Evolutionary conservation across 495 filamentous ascomycete species (phyloP).

Genomic region (Sordaria brevicollis): DNA sequence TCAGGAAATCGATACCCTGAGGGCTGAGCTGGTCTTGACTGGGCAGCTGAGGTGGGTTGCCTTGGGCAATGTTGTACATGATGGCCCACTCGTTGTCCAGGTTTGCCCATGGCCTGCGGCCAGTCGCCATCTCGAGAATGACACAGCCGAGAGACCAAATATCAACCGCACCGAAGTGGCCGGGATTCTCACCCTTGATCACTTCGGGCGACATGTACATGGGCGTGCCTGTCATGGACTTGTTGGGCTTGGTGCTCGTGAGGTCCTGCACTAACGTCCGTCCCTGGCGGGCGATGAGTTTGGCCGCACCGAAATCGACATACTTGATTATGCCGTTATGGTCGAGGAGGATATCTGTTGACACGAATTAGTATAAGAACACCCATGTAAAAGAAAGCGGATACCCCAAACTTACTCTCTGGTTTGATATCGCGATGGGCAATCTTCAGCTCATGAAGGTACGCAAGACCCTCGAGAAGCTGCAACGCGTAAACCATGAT

Average conservation of each 20-base stretch:
- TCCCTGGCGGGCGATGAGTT: conserved; percentile 90
- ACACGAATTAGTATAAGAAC: conserved; percentile 8
- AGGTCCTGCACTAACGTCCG: conserved; percentile 65
- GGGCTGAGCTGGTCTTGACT: conserved; percentile 72
- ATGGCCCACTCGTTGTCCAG: conserved; percentile 99
- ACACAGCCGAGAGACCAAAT: conserved; percentile 97
- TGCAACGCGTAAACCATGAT: conserved; percentile 97
- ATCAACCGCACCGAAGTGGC: conserved; percentile 78
- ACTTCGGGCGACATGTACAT: conserved; percentile 99
- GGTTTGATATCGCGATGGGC: conserved; percentile 98
- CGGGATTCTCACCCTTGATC: conserved; percentile 73
- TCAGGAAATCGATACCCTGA: conserved; percentile 77
- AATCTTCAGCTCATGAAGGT: conserved; percentile 82
- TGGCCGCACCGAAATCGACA: conserved; percentile 96
- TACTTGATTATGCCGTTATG: conserved; percentile 98
- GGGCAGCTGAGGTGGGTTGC: conserved; percentile 81
- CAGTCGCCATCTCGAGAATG: conserved; percentile 94
- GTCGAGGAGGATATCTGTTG: conserved; percentile 82
- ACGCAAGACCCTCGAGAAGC: conserved; percentile 88
- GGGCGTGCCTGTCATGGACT: conserved; percentile 92
- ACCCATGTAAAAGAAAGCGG: neutral
- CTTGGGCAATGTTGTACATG: conserved; percentile 99
- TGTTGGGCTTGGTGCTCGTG: conserved; percentile 58
- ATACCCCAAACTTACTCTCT: conserved; percentile 59
- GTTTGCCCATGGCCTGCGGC: conserved; percentile 89